Evolutionary conservation across 306 rosid genomes (phyloP).

Genomic region (Cucurbita moschata): DNA sequence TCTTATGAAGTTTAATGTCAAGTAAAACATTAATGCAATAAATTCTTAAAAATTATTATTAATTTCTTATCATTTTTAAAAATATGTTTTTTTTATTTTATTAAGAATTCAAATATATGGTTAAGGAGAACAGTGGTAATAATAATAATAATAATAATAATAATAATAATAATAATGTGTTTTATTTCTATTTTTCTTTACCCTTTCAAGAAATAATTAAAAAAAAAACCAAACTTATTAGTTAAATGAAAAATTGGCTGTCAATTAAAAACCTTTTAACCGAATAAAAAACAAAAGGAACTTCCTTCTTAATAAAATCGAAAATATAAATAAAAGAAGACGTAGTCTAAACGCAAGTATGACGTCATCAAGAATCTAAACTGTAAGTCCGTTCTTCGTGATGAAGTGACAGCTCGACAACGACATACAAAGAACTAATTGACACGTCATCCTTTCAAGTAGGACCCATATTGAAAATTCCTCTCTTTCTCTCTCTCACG

Average conservation of each 20-base stretch:
- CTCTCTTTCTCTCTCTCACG: neutral
- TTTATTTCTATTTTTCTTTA: no score
- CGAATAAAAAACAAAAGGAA: neutral
- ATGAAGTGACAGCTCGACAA: constrained; percentile 15
- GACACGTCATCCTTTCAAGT: neutral
- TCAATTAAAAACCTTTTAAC: neutral
- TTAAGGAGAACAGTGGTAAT: neutral
- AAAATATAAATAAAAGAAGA: neutral
- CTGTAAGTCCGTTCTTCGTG: neutral
- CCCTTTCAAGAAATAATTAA: no score
- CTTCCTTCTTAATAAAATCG: neutral
- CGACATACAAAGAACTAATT: neutral
- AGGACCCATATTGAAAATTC: neutral
- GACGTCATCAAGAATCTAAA: constrained; percentile 19
- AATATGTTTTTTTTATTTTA: neutral
- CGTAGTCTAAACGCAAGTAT: constrained; percentile 17
- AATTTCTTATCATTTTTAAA: neutral
- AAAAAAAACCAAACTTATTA: no score
- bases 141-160: no score
- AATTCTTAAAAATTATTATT: neutral
- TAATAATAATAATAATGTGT: no score
- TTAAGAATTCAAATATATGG: neutral
- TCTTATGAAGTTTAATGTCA: neutral
- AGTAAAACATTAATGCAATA: neutral
- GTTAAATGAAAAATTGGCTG: neutral